Conservation (phyloP, 73 alveolate species). For the Paramecium sexaurelia region DNA sequence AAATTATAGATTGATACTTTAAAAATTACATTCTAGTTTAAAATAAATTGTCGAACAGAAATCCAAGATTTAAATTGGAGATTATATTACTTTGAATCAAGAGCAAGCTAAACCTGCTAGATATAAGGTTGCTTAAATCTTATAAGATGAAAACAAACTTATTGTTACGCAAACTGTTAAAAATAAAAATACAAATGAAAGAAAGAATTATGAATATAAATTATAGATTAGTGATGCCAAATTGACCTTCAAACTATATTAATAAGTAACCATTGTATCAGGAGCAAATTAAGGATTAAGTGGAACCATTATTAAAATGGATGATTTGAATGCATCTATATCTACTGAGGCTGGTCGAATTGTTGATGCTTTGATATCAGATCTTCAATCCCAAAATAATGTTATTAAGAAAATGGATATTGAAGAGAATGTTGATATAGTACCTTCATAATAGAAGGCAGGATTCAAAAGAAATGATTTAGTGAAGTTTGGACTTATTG, state of each 20-base stretch:
- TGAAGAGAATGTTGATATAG: neutral
- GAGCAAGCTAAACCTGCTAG: neutral
- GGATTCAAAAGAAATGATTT: conserved; percentile 29
- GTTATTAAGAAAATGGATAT: conserved; percentile 4
- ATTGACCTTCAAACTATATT: neutral
- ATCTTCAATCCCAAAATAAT: neutral
- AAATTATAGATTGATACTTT: neutral
- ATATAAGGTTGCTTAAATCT: neutral
- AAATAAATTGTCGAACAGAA: neutral
- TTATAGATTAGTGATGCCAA: neutral
- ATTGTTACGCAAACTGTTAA: neutral
- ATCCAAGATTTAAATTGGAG: conserved; percentile 7
- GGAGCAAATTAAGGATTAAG: conserved; percentile 2
- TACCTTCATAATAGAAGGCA: neutral
- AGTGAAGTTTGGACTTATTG: conserved; percentile 12
- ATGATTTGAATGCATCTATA: neutral
- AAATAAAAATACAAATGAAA: neutral
- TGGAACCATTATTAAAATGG: conserved; percentile 19
- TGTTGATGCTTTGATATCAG: neutral
- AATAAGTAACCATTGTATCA: neutral
- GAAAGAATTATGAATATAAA: neutral
- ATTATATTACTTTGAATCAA: neutral
- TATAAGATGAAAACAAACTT: neutral
- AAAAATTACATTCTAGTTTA: neutral
- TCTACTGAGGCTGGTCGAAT: neutral